phyloP scores from a whole-genome alignment of 2,329 filamentous ascomycete genomes.

The Basipetospora chlamydospora region DNA sequence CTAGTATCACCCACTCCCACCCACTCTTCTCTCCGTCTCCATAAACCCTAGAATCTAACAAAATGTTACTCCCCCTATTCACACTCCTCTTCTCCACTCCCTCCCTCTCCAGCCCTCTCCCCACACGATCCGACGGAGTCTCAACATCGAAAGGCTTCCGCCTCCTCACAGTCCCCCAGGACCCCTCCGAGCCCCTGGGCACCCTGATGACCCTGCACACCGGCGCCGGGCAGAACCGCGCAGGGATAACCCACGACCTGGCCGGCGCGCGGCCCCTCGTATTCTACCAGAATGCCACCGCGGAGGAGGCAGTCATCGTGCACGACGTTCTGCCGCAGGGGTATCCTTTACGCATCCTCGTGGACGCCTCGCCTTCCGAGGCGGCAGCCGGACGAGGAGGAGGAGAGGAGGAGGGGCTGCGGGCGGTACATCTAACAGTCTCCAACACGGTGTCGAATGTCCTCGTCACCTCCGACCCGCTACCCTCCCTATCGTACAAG shows the following conservation, averaged over 20 bases:
- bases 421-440: background rate
- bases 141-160: constrained; percentile 1
- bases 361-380: background rate
- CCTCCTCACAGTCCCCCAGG: constrained; percentile 10
- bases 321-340: background rate
- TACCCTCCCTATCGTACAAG: background rate
- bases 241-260: background rate
- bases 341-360: background rate
- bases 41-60: no score
- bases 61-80: no score
- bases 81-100: background rate
- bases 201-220: background rate
- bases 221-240: constrained; percentile 2
- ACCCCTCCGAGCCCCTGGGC: constrained; percentile 6
- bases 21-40: no score
- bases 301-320: background rate
- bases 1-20: background rate
- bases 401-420: background rate
- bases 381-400: background rate
- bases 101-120: background rate
- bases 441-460: background rate
- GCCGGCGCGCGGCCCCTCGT: background rate
- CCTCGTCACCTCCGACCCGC: background rate
- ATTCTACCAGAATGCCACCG: constrained; percentile 3
- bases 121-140: background rate